Percentiles rank a stretch among this genome's conserved stretches.
Evolutionary conservation across 805 yeast genomes (phyloP).

Genomic region (Suhomyces vadensis): DNA sequence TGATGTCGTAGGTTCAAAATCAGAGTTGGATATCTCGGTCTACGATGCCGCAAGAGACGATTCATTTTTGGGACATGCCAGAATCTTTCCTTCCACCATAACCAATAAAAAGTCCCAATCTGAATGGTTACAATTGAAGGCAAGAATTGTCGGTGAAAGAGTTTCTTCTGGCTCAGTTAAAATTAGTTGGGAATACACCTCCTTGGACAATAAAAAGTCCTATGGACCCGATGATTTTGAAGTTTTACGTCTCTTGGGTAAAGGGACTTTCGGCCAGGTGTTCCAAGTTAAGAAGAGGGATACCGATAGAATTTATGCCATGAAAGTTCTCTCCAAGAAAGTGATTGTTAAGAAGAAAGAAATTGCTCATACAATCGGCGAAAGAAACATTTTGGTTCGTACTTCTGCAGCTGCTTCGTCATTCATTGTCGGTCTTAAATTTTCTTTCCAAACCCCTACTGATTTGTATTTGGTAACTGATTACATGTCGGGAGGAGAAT

Average conservation of each 20-base stretch:
- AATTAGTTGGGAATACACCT: slow-evolving; percentile 68
- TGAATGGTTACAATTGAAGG: slow-evolving; percentile 72
- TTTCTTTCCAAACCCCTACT: slow-evolving; percentile 92
- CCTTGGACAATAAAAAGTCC: slow-evolving; percentile 65
- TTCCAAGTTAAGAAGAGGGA: slow-evolving; percentile 93
- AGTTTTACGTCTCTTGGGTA: slow-evolving; percentile 84
- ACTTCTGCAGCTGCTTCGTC: slow-evolving; percentile 87
- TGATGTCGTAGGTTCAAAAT: slow-evolving; percentile 82
- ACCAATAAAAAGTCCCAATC: slow-evolving; percentile 46
- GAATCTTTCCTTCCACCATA: slow-evolving; percentile 62
- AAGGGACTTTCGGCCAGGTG: slow-evolving; percentile 97
- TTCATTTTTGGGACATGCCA: slow-evolving; percentile 81
- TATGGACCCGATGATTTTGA: slow-evolving; percentile 96
- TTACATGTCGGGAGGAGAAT: slow-evolving; percentile 97
- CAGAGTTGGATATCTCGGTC: slow-evolving; percentile 86
- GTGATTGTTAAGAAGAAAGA: slow-evolving; percentile 96
- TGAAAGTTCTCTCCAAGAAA: slow-evolving; percentile 94
- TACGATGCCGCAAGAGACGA: slow-evolving; percentile 86
- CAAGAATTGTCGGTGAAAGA: slow-evolving; percentile 73
- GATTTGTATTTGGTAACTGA: slow-evolving; percentile 94
- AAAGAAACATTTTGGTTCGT: slow-evolving; percentile 89
- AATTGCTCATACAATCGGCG: slow-evolving; percentile 97
- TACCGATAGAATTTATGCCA: slow-evolving; percentile 89
- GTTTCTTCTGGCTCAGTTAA: slow-evolving; percentile 75
- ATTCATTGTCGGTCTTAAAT: slow-evolving; percentile 94